phyloP scores from a whole-genome alignment of 139 green algal species.

The Pycnococcus provasolii region DNA sequence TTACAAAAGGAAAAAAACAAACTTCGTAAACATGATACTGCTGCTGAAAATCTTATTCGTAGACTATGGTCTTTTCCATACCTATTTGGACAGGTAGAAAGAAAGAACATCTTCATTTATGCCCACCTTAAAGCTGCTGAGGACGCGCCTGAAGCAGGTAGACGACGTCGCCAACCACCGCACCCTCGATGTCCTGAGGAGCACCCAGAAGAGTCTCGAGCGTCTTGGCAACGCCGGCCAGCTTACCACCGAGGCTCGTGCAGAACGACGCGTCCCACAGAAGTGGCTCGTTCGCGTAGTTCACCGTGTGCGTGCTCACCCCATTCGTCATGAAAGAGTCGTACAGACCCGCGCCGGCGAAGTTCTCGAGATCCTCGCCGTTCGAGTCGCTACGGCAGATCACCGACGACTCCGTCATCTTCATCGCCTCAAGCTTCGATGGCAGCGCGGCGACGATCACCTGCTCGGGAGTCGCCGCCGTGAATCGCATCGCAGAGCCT shows the following conservation, averaged over 20 bases:
- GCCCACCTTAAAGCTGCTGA: not conserved
- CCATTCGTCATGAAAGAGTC: slow-evolving; percentile 33
- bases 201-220: slow-evolving; percentile 43
- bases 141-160: slow-evolving; percentile 11
- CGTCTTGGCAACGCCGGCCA: slow-evolving; percentile 39
- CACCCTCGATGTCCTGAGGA: slow-evolving; percentile 76
- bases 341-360: slow-evolving; percentile 60
- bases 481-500: slow-evolving; percentile 38
- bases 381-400: slow-evolving; percentile 87
- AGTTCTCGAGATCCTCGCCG: slow-evolving; percentile 76
- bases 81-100: too few species aligned
- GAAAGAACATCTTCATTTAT: too few species aligned
- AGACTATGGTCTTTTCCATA: too few species aligned
- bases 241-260: slow-evolving; percentile 34
- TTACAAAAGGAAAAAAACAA: too few species aligned
- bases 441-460: slow-evolving; percentile 14
- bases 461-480: slow-evolving; percentile 16
- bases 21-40: too few species aligned
- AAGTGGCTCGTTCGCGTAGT: slow-evolving; percentile 53
- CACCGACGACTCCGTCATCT: slow-evolving; percentile 26
- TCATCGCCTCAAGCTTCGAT: slow-evolving; percentile 12
- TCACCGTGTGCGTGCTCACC: slow-evolving; percentile 33
- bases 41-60: too few species aligned
- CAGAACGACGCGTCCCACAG: slow-evolving; percentile 49
- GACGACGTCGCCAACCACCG: slow-evolving; percentile 25